Percentiles rank a stretch among this genome's conserved stretches.
Evolutionary conservation across 148 eudicot species (phyloP).

Genomic region (Persicaria maculosa): DNA sequence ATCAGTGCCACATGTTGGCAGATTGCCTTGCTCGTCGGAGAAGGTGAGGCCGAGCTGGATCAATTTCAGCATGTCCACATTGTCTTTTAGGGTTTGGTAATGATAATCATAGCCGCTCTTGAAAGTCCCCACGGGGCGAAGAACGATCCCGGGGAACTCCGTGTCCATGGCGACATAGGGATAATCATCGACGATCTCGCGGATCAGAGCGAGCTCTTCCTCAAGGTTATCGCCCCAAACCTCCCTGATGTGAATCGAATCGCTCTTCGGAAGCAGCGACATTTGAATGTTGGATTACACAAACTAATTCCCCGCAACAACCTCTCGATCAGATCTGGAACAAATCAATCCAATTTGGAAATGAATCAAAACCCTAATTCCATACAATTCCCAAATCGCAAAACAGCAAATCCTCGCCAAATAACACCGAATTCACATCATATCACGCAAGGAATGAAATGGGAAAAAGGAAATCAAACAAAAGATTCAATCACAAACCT

Average conservation of each 20-base stretch:
- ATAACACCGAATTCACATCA: too few species aligned
- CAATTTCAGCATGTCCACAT: constrained; percentile 11
- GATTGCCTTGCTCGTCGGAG: constrained; percentile 10
- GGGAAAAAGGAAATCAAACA: too few species aligned
- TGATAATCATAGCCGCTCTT: constrained; percentile 9
- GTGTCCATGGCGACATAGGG: constrained; percentile 15
- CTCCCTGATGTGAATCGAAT: constrained; percentile 9
- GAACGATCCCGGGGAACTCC: constrained; percentile 7
- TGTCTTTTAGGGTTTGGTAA: constrained; percentile 15
- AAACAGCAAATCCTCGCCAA: background rate
- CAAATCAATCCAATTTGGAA: background rate
- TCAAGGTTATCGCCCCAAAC: constrained; percentile 7
- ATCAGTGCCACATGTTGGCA: background rate
- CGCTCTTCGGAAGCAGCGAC: constrained; percentile 13
- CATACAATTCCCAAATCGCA: background rate
- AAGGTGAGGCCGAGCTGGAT: constrained; percentile 11
- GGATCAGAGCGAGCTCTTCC: constrained; percentile 10
- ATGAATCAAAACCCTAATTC: background rate
- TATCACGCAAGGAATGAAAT: too few species aligned
- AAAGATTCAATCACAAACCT: too few species aligned
- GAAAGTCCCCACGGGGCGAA: constrained; percentile 12
- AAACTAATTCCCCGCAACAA: background rate
- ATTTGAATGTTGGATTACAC: background rate
- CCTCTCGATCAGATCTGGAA: constrained; percentile 5
- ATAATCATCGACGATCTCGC: constrained; percentile 6